Conservation (phyloP, 768 basidiomycete species). For the Suillus decipiens region DNA sequence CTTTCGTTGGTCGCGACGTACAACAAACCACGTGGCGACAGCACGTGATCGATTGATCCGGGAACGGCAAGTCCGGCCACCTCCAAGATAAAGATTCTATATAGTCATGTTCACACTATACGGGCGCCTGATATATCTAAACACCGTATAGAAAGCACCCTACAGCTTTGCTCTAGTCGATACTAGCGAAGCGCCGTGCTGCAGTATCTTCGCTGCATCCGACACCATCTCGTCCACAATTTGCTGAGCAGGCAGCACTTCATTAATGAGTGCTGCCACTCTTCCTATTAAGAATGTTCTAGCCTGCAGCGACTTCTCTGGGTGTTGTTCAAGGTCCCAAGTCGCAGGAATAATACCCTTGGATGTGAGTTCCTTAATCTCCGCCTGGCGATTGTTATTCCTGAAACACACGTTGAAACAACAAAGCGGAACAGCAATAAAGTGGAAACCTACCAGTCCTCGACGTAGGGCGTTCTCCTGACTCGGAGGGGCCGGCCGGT, state of each 20-base stretch:
- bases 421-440: neutral
- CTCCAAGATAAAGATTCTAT: neutral
- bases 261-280: slow-evolving; percentile 72
- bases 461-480: slow-evolving; percentile 79
- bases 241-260: slow-evolving; percentile 77
- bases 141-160: slow-evolving; percentile 33
- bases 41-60: neutral
- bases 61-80: no score
- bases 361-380: slow-evolving; percentile 81
- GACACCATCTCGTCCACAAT: slow-evolving; percentile 83
- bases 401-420: slow-evolving; percentile 34
- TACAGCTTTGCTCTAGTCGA: slow-evolving; percentile 54
- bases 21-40: neutral
- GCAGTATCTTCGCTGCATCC: slow-evolving; percentile 52
- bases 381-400: slow-evolving; percentile 75
- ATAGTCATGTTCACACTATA: neutral
- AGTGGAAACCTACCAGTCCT: slow-evolving; percentile 62
- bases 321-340: slow-evolving; percentile 73
- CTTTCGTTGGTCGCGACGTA: neutral
- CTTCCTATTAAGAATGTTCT: slow-evolving; percentile 84
- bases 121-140: neutral
- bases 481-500: slow-evolving; percentile 90
- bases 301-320: slow-evolving; percentile 71
- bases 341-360: slow-evolving; percentile 82
- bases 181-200: slow-evolving; percentile 40